Conservation (phyloP, 257 asterid species). For the Verbascum thapsus region DNA sequence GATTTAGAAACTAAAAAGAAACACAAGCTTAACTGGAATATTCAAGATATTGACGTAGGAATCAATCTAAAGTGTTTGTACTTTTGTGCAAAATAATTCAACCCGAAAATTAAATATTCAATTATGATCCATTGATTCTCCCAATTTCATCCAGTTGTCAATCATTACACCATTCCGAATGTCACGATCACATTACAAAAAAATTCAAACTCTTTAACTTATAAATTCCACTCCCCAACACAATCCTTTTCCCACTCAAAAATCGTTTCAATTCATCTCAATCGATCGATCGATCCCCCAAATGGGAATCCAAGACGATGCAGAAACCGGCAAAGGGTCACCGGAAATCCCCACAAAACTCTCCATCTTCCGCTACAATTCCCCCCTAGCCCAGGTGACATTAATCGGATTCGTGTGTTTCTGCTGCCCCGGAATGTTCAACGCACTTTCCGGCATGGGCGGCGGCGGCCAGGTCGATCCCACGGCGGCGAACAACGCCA, state of each 20-base stretch:
- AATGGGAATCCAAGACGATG: constrained; percentile 45
- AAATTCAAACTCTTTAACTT: background rate
- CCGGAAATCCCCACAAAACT: constrained; percentile 7
- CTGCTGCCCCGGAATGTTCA: constrained; percentile 98
- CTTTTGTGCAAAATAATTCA: background rate
- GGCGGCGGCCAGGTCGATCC: constrained; percentile 90
- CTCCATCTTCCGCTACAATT: constrained; percentile 64
- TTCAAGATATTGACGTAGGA: background rate
- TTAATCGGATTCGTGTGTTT: constrained; percentile 86
- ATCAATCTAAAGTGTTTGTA: background rate
- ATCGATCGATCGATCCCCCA: background rate
- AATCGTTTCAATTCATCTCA: background rate
- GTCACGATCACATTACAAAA: background rate
- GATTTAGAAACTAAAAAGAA: too few relatives aligned
- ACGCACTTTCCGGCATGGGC: constrained; percentile 98
- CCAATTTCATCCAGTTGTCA: constrained; percentile 24
- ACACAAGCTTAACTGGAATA: background rate
- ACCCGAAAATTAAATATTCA: too few relatives aligned
- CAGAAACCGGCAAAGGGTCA: constrained; percentile 27
- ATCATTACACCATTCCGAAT: background rate
- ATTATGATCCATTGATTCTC: too few relatives aligned
- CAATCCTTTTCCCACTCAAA: background rate
- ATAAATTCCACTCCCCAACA: background rate
- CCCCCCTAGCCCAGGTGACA: constrained; percentile 69
- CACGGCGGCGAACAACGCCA: constrained; percentile 88